Percentiles rank a stretch among this genome's conserved stretches.
phyloP scores from a whole-genome alignment of 805 yeast species.

The Saccharomycopsis vini region DNA sequence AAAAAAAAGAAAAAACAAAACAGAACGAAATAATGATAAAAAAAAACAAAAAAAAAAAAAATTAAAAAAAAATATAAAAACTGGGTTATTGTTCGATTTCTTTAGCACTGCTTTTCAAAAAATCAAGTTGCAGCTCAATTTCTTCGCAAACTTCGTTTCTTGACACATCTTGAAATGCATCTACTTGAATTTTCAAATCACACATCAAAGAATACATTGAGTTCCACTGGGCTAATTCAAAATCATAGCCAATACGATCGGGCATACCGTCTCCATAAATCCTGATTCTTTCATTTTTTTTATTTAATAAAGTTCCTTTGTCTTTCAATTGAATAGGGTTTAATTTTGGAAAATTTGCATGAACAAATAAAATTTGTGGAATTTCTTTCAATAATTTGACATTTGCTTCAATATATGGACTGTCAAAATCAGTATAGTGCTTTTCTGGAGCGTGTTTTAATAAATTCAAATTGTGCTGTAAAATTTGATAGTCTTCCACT shows the following conservation, averaged over 20 bases:
- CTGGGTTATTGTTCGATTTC: too few species aligned
- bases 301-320: constrained; percentile 34
- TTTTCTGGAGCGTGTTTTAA: not conserved
- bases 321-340: constrained; percentile 47
- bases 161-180: constrained; percentile 34
- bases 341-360: constrained; percentile 59
- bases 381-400: constrained; percentile 18
- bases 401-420: constrained; percentile 12
- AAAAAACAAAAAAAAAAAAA: too few species aligned
- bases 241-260: constrained; percentile 44
- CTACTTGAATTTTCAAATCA: constrained; percentile 37
- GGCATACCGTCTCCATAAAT: constrained; percentile 51
- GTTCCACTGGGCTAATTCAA: constrained; percentile 51
- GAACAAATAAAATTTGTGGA: constrained; percentile 43
- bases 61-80: too few species aligned
- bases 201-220: constrained; percentile 49
- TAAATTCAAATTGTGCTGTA: constrained; percentile 22
- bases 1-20: too few species aligned
- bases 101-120: constrained; percentile 32
- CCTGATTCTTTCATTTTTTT: constrained; percentile 41
- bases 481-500: constrained; percentile 37
- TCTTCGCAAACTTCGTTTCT: constrained; percentile 40
- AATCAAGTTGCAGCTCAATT: constrained; percentile 36
- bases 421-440: constrained; percentile 9
- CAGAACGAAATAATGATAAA: too few species aligned